A percentile compares a stretch with the other conserved stretches of the same genome.
Conservation (phyloP, 192 early-diverging fungal genomes). For the Coemansia javaensis region DNA sequence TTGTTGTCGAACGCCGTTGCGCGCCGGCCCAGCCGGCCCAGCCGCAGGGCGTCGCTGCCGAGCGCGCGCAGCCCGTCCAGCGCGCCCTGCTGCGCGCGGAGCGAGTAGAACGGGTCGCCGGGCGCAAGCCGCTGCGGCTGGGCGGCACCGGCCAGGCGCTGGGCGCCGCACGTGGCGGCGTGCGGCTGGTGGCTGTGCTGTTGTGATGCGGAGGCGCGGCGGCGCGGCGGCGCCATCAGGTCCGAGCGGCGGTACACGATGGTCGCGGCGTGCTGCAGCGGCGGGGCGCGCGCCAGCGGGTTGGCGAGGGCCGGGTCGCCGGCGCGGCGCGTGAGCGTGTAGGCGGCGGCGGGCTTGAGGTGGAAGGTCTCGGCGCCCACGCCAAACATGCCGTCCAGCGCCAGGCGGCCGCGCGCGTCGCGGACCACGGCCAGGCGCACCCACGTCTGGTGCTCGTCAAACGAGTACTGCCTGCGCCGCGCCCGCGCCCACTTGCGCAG, state of each 20-base stretch:
- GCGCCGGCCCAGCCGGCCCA: constrained; percentile 28
- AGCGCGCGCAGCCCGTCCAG: constrained; percentile 13
- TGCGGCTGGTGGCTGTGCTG: too few species aligned
- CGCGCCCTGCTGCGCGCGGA: constrained; percentile 2
- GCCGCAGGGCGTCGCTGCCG: constrained; percentile 6
- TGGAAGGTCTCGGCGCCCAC: constrained; percentile 54
- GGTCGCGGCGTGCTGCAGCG: constrained; percentile 35
- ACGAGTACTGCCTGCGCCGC: constrained; percentile 26
- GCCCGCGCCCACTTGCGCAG: constrained; percentile 28
- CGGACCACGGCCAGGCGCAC: constrained; percentile 52
- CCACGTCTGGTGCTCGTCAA: constrained; percentile 47
- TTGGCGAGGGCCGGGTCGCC: constrained; percentile 50
- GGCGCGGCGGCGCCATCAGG: constrained; percentile 12
- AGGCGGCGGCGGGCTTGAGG: constrained; percentile 54
- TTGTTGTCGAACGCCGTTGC: constrained; percentile 16
- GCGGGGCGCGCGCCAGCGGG: constrained; percentile 12
- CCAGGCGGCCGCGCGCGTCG: constrained; percentile 22
- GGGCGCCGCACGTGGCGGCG: constrained; percentile 20
- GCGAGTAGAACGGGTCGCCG: constrained; percentile 10
- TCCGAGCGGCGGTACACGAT: constrained; percentile 65
- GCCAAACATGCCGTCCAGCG: constrained; percentile 59
- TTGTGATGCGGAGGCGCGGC: neutral
- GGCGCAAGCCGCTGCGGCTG: constrained; percentile 5
- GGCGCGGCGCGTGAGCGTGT: constrained; percentile 50
- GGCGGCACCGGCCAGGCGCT: constrained; percentile 11